These are phyloP conservation scores for Aspergillus phoenicis DNA, from an alignment of 2,329 filamentous ascomycete species.

Conservation along the genomic window DNA sequence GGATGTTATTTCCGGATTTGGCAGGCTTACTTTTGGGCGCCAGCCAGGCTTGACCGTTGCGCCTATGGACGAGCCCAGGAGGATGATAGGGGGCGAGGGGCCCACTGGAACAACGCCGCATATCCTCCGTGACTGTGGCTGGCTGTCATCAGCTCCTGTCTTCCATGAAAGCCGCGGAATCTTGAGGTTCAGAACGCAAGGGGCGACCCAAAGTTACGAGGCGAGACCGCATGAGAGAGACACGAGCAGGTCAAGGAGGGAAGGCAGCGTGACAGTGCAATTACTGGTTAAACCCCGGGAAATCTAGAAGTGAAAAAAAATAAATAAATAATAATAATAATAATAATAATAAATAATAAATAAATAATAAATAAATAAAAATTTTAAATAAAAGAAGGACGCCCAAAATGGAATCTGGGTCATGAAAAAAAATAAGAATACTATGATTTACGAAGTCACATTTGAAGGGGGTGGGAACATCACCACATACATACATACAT, in stretches of 20 bases:
- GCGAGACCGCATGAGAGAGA: not conserved
- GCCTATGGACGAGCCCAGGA: not conserved
- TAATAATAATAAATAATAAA: too few relatives aligned
- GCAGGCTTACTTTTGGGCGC: not conserved
- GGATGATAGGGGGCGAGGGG: too few relatives aligned
- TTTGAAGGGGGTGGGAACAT: too few relatives aligned
- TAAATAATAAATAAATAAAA: too few relatives aligned
- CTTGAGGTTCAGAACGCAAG: constrained; percentile 19
- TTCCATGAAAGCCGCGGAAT: constrained; percentile 10
- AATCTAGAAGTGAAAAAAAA: too few relatives aligned
- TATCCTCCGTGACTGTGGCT: constrained; percentile 18
- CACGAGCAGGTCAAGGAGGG: not conserved
- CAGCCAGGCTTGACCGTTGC: not conserved
- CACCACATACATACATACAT: too few relatives aligned
- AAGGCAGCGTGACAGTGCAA: not conserved
- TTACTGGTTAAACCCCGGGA: too few relatives aligned
- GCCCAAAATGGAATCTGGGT: too few relatives aligned
- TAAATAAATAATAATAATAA: too few relatives aligned
- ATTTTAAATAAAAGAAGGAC: too few relatives aligned
- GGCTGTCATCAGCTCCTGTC: constrained; percentile 18
- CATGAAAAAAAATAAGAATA: too few relatives aligned
- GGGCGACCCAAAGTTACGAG: constrained; percentile 12
- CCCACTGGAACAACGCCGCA: constrained; percentile 10
- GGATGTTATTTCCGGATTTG: not conserved
- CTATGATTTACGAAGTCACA: too few relatives aligned